phyloP scores from a whole-genome alignment of 176 grass and related monocot genomes.

The sorghum (Sorghum bicolor) region DNA sequence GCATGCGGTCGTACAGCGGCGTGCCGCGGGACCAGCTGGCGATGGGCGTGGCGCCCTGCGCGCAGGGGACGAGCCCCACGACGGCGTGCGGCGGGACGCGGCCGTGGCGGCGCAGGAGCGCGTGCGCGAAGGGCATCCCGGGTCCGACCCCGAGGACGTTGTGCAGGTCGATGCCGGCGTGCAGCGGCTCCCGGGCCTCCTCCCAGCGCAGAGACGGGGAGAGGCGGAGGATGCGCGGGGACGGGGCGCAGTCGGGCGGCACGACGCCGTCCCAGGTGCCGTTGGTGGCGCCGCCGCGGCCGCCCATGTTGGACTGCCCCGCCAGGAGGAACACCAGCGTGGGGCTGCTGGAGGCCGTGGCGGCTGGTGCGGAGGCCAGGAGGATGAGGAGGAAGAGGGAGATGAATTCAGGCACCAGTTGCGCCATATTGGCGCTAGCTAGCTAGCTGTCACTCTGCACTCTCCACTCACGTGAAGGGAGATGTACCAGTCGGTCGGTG shows the following conservation, averaged over 20 bases:
- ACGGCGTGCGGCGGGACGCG: not conserved
- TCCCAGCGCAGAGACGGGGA: conserved; percentile 45
- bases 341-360: not conserved
- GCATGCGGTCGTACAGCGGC: conserved; percentile 37
- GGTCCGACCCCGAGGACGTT: conserved; percentile 52
- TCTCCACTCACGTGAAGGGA: too few relatives aligned
- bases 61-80: conserved; percentile 62
- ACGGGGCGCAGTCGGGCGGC: conserved; percentile 41
- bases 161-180: conserved; percentile 58
- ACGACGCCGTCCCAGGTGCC: conserved; percentile 54
- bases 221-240: conserved; percentile 42
- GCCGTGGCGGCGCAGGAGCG: not conserved
- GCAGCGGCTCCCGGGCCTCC: conserved; percentile 64
- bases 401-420: too few relatives aligned
- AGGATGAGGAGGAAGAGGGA: not conserved
- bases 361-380: too few relatives aligned
- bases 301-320: conserved; percentile 82
- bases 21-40: conserved; percentile 41
- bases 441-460: too few relatives aligned
- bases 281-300: conserved; percentile 48
- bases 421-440: too few relatives aligned
- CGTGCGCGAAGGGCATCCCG: conserved; percentile 58
- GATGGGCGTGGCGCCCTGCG: conserved; percentile 60
- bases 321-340: conserved; percentile 56
- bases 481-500: too few relatives aligned